Evolutionary conservation across 208 protist species (phyloP).

Genomic region (Trypanosoma grayi): DNA sequence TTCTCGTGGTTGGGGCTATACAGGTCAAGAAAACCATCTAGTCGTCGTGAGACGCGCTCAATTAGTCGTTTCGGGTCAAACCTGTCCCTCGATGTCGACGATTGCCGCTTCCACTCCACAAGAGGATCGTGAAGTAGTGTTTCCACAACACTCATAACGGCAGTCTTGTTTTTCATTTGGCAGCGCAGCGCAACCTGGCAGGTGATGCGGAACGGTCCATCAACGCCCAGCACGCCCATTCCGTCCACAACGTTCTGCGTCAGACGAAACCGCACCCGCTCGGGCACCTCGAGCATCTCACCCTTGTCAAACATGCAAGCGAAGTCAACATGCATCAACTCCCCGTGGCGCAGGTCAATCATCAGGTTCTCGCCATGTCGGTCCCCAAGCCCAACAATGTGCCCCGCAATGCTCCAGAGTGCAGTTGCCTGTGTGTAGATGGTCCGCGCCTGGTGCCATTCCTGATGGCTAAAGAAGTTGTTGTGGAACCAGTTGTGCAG

Average conservation of each 20-base stretch:
- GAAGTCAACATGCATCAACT: conserved; percentile 95
- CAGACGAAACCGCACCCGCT: conserved; percentile 96
- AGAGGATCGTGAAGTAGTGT: conserved; percentile 96
- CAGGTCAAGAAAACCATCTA: conserved; percentile 85
- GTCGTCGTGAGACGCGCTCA: conserved; percentile 64
- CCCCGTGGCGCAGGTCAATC: conserved; percentile 81
- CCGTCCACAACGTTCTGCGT: conserved; percentile 96
- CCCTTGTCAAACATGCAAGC: conserved; percentile 97
- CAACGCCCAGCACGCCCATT: conserved; percentile 92
- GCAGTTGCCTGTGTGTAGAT: conserved; percentile 88
- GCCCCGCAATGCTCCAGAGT: conserved; percentile 96
- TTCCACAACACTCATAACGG: conserved; percentile 95
- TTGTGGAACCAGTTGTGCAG: conserved; percentile 94
- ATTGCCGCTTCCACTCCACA: conserved; percentile 87
- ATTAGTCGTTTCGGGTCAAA: conserved; percentile 57
- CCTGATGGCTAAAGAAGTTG: conserved; percentile 79
- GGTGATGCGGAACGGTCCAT: conserved; percentile 88
- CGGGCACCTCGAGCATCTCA: conserved; percentile 90
- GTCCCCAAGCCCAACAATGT: conserved; percentile 94
- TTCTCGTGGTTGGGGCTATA: conserved; percentile 48
- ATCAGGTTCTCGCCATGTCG: conserved; percentile 96
- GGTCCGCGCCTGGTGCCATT: conserved; percentile 89
- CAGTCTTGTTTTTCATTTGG: conserved; percentile 89
- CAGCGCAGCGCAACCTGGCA: conserved; percentile 89
- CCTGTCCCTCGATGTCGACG: conserved; percentile 6